These are phyloP conservation scores for Globisporangium mamillatum DNA, from an alignment of 352 stramenopile species.

Conservation along the genomic window DNA sequence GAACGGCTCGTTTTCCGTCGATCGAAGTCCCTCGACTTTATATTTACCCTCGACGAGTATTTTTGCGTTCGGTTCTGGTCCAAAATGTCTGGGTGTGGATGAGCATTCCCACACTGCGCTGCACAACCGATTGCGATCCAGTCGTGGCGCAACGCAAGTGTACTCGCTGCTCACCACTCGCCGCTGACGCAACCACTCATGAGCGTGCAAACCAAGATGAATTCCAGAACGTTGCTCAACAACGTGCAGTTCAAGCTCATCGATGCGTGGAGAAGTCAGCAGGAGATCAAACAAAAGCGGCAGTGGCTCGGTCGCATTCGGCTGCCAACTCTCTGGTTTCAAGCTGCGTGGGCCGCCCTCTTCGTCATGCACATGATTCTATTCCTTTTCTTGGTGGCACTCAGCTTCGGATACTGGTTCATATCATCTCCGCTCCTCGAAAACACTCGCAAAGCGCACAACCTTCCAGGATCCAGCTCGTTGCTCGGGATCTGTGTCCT, in stretches of 20 bases:
- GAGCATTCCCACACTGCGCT: neutral
- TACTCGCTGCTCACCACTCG: neutral
- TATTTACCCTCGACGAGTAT: neutral
- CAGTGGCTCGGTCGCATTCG: slow-evolving; percentile 5
- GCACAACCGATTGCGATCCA: neutral
- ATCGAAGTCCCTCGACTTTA: neutral
- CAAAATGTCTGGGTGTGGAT: neutral
- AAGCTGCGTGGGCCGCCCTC: neutral
- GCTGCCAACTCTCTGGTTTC: slow-evolving; percentile 11
- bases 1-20: too few relatives aligned
- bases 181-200: neutral
- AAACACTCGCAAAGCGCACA: slow-evolving; percentile 4
- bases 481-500: slow-evolving; percentile 7
- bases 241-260: neutral
- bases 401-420: slow-evolving; percentile 13
- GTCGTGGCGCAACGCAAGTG: neutral
- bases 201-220: neutral
- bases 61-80: neutral
- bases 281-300: neutral
- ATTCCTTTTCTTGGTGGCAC: slow-evolving; percentile 6
- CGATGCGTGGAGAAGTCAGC: neutral
- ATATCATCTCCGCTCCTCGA: slow-evolving; percentile 7
- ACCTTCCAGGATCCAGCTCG: slow-evolving; percentile 1
- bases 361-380: slow-evolving; percentile 11
- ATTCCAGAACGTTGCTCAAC: neutral